These are phyloP conservation scores for Dendrobium huoshanense DNA, from an alignment of 106 monocot species.

Conservation along the genomic window DNA sequence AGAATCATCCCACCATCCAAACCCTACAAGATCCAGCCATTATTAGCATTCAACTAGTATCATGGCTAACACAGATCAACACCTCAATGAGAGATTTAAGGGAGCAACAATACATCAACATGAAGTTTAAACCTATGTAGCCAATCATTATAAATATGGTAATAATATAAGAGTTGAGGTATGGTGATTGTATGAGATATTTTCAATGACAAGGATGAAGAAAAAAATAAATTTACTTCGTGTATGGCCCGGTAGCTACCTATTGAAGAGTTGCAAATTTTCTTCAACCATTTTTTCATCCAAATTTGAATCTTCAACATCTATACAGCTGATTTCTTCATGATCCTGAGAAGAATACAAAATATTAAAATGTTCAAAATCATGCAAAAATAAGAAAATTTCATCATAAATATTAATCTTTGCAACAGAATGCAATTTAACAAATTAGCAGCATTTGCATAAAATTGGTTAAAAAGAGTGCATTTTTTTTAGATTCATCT, in stretches of 20 bases:
- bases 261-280: conserved; percentile 9
- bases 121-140: too few relatives aligned
- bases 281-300: conserved; percentile 10
- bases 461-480: not conserved
- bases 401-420: not conserved
- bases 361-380: not conserved
- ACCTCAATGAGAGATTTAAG: too few relatives aligned
- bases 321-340: not conserved
- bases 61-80: too few relatives aligned
- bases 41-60: too few relatives aligned
- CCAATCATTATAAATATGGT: too few relatives aligned
- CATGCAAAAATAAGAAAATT: not conserved
- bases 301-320: conserved; percentile 1
- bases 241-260: not conserved
- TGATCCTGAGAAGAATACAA: not conserved
- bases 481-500: not conserved
- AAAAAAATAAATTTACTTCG: not conserved
- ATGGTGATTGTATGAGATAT: not conserved
- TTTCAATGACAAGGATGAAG: not conserved
- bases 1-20: too few relatives aligned
- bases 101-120: too few relatives aligned
- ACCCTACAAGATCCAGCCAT: too few relatives aligned
- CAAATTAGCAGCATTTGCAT: not conserved
- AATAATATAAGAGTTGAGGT: not conserved
- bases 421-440: not conserved